These are phyloP conservation scores for Amanita inopinata DNA, from an alignment of 768 basidiomycete species.

Conservation along the genomic window DNA sequence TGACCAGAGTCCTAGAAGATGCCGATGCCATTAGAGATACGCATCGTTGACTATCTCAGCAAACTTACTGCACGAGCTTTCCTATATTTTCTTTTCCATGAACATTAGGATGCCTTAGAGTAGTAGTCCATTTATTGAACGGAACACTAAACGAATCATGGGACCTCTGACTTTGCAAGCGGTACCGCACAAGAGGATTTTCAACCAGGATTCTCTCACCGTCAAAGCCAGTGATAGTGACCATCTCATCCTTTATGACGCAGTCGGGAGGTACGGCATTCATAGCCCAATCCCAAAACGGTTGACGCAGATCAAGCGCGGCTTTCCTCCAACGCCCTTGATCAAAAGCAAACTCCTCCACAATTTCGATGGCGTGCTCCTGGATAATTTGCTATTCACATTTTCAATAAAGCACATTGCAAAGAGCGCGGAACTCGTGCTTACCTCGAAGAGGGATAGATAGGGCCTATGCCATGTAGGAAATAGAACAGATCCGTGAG, in stretches of 20 bases:
- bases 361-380: conserved; percentile 29
- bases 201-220: conserved; percentile 18
- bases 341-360: conserved; percentile 26
- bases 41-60: too few relatives aligned
- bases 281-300: conserved; percentile 45
- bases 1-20: conserved; percentile 16
- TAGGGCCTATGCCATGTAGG: conserved; percentile 44
- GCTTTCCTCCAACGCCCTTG: conserved; percentile 21
- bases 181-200: conserved; percentile 27
- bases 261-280: conserved; percentile 28
- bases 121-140: conserved; percentile 24
- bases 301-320: conserved; percentile 28
- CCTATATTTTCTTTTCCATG: conserved; percentile 23
- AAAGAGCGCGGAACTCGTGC: too few relatives aligned
- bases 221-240: conserved; percentile 21
- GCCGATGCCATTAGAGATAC: neutral
- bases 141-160: conserved; percentile 20
- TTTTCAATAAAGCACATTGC: too few relatives aligned
- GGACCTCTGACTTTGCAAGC: conserved; percentile 21
- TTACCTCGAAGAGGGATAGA: conserved; percentile 39
- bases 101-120: conserved; percentile 23
- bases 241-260: conserved; percentile 20
- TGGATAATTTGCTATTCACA: conserved; percentile 40
- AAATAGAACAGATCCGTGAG: conserved; percentile 42
- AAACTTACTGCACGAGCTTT: conserved; percentile 19